Evolutionary conservation across 2,329 filamentous ascomycete genomes (phyloP), one percentile per base, ranked within the genome.

Genomic region (Mariannaea sp.): DNA sequence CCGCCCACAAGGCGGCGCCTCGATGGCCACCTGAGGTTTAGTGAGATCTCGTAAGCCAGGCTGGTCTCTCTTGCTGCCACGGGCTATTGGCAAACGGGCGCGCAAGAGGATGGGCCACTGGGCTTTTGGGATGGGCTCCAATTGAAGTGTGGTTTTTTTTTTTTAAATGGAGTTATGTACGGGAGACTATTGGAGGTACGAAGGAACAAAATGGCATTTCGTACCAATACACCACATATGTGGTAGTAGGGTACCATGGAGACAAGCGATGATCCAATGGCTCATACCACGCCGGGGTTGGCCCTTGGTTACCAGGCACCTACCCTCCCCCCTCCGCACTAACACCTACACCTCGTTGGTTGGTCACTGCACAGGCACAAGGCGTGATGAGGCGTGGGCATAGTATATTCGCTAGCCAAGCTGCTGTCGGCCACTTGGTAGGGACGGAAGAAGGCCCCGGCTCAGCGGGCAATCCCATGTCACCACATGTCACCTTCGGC

Each of bases 1-100:
- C 56, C 56, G 50, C 53, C 53, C 54, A 58, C 53, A 53, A 52
- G 50, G 46, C 50, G 44, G 50, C 44, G 35, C 49, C 48, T 56
- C 42, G 36, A 35, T 40, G 46, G 35, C 56, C 57, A 53, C 53
- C 51, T 60, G 56, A 59, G 56, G 58, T 58, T 46, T 56, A 60
- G 59, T 56, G 55, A 60, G 57, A 60, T 61, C 59, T 60, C 55
- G 59, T 60, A 55, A 59, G 58, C 58, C 56, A 49, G 43, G 49
- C 30, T 30, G 48, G 45, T 26, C 36, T 42, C 46, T 22, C 46
- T 22, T 40, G 26, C 36, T 48, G 45, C 45, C 24, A 48, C 35
- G 36, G 35, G 36, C 45, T 48, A 48, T 41, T 48, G 36, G 45
- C 35, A 48, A 47, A 49, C 43, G 42, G 50, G 46, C 42, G 45